phyloP scores from a whole-genome alignment of 169 alveolate genomes.

The Plasmodium reichenowi region DNA sequence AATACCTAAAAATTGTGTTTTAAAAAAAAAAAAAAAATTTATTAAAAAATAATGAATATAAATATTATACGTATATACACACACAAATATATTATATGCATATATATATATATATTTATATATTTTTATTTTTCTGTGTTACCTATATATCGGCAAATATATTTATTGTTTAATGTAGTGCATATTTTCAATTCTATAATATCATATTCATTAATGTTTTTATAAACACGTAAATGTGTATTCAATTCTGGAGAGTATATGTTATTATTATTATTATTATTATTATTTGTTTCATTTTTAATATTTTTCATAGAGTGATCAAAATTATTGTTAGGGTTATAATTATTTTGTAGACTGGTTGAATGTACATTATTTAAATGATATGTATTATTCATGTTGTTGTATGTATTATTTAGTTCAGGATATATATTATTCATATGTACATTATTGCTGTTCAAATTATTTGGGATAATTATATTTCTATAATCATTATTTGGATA shows the following conservation, averaged over 20 bases:
- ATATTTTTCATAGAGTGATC: neutral
- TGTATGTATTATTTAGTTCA: neutral
- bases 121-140: neutral
- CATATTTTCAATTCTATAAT: slow-evolving; percentile 74
- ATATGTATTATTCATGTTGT: slow-evolving; percentile 15
- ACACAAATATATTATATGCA: slow-evolving; percentile 47
- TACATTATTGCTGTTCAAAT: neutral
- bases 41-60: neutral
- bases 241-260: slow-evolving; percentile 11
- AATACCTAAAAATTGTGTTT: slow-evolving; percentile 18
- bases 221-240: slow-evolving; percentile 69
- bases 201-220: slow-evolving; percentile 74
- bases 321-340: slow-evolving; percentile 5
- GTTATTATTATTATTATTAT: slow-evolving; percentile 14
- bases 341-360: slow-evolving; percentile 10
- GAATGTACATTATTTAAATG: slow-evolving; percentile 13
- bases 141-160: slow-evolving; percentile 74
- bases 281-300: neutral
- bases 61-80: slow-evolving; percentile 46
- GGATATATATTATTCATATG: slow-evolving; percentile 16
- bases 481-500: slow-evolving; percentile 19
- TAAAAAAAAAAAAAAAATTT: neutral
- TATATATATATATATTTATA: slow-evolving; percentile 49
- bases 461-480: slow-evolving; percentile 5
- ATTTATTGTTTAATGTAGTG: slow-evolving; percentile 65